A percentile compares a stretch with the other conserved stretches of the same genome.
These are phyloP conservation scores for Asterella californica DNA, from an alignment of 225 moss, liverwort and hornwort species.

Conservation along the genomic window DNA sequence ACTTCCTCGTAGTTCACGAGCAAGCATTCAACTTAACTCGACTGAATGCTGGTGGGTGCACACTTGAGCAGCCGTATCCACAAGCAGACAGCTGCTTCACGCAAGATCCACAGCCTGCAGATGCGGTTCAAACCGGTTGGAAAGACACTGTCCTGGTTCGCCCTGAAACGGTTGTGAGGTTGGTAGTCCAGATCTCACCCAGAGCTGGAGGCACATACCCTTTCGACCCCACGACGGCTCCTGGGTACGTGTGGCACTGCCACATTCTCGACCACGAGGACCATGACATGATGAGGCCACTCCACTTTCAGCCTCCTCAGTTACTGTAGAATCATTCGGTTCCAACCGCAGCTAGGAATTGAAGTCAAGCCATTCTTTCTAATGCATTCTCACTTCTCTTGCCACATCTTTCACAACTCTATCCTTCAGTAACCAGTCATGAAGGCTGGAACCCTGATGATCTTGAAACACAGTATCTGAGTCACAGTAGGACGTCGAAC, in stretches of 20 bases:
- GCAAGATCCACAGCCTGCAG: constrained; percentile 12
- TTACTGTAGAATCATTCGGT: too few species aligned
- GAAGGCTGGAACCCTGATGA: too few species aligned
- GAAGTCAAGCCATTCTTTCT: not conserved
- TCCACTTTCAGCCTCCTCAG: not conserved
- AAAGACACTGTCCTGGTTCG: constrained; percentile 44
- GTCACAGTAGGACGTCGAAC: too few species aligned
- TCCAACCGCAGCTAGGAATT: too few species aligned
- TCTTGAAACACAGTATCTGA: too few species aligned
- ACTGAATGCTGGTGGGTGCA: constrained; percentile 28
- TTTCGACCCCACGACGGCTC: constrained; percentile 40
- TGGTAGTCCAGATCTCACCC: constrained; percentile 31
- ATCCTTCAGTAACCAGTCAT: too few species aligned
- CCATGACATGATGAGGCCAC: constrained; percentile 46
- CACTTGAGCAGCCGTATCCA: constrained; percentile 15
- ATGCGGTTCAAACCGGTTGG: constrained; percentile 41
- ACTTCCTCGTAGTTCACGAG: constrained; percentile 42
- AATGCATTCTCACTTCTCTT: too few species aligned
- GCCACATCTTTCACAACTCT: too few species aligned
- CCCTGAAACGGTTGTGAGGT: constrained; percentile 20
- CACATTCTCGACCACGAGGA: constrained; percentile 51
- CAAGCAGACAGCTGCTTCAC: constrained; percentile 37
- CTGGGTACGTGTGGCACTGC: constrained; percentile 63
- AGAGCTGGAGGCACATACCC: constrained; percentile 2
- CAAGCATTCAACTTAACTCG: constrained; percentile 47